phyloP scores from a whole-genome alignment of 495 filamentous ascomycete species.

The Tuber aestivum region DNA sequence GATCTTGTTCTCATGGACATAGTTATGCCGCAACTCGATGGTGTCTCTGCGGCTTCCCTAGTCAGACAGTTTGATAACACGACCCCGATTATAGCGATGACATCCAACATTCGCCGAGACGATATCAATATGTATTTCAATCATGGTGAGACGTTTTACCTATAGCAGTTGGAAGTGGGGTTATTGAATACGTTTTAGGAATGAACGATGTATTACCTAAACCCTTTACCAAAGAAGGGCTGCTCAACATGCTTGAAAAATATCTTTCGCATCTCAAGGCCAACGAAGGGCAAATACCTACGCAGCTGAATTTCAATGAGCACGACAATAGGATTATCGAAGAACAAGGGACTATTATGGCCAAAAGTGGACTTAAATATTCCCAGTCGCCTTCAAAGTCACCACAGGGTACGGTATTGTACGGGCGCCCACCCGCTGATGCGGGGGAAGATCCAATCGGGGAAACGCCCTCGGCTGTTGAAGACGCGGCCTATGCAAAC shows the following conservation, averaged over 20 bases:
- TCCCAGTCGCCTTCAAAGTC: constrained; percentile 33
- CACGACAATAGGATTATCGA: constrained; percentile 33
- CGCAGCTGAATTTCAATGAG: constrained; percentile 28
- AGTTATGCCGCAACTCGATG: constrained; percentile 95
- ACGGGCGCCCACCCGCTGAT: constrained; percentile 28
- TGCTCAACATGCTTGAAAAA: constrained; percentile 83
- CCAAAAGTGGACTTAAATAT: constrained; percentile 24
- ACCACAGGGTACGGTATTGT: constrained; percentile 26
- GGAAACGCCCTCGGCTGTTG: constrained; percentile 19
- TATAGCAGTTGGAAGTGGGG: neutral
- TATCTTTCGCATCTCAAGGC: constrained; percentile 65
- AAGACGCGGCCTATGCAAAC: constrained; percentile 27
- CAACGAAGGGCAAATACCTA: constrained; percentile 35
- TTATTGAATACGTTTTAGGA: constrained; percentile 50
- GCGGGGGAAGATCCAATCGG: constrained; percentile 26
- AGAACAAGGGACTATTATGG: constrained; percentile 23
- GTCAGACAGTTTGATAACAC: constrained; percentile 80
- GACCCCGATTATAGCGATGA: constrained; percentile 96
- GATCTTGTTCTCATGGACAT: constrained; percentile 98
- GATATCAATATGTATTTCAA: constrained; percentile 97
- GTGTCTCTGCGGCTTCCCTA: constrained; percentile 86
- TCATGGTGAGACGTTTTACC: constrained; percentile 62
- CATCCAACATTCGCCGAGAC: constrained; percentile 93
- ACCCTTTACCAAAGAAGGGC: constrained; percentile 92
- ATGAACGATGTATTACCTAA: constrained; percentile 99